These are phyloP conservation scores for Fomitopsis pinicola DNA, from an alignment of 1,284 basidiomycete genomes.

Conservation along the genomic window DNA sequence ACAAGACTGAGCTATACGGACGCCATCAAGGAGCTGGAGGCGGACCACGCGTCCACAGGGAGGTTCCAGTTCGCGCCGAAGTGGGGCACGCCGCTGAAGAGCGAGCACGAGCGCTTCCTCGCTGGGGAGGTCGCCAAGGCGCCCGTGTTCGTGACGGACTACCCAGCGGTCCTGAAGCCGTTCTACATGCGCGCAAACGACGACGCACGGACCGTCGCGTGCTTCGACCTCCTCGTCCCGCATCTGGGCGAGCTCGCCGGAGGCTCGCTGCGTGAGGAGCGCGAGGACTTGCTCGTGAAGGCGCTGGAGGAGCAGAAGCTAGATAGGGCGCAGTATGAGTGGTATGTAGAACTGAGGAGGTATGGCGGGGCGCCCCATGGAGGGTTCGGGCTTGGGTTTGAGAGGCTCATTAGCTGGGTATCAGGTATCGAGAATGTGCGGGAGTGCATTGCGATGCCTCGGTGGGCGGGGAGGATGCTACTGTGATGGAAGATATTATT, in stretches of 20 bases:
- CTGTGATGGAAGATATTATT: constrained; percentile 31
- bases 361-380: constrained; percentile 86
- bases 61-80: constrained; percentile 55
- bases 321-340: constrained; percentile 59
- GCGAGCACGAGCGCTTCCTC: constrained; percentile 92
- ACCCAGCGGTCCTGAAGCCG: constrained; percentile 81
- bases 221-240: constrained; percentile 93
- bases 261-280: constrained; percentile 88
- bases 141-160: constrained; percentile 91
- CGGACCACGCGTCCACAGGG: constrained; percentile 27
- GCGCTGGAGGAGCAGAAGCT: constrained; percentile 51
- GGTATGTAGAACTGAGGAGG: constrained; percentile 83
- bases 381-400: constrained; percentile 92
- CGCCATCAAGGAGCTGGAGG: constrained; percentile 61
- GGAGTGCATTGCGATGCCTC: constrained; percentile 87
- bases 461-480: constrained; percentile 80
- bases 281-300: constrained; percentile 49
- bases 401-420: constrained; percentile 81
- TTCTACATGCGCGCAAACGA: constrained; percentile 90
- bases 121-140: constrained; percentile 62
- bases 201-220: constrained; percentile 69
- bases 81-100: constrained; percentile 75
- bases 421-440: constrained; percentile 82
- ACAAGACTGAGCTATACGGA: constrained; percentile 78
- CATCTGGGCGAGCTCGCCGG: constrained; percentile 88